These are phyloP conservation scores for Candida qinlingensis DNA, from an alignment of 805 yeast species.

Conservation along the genomic window DNA sequence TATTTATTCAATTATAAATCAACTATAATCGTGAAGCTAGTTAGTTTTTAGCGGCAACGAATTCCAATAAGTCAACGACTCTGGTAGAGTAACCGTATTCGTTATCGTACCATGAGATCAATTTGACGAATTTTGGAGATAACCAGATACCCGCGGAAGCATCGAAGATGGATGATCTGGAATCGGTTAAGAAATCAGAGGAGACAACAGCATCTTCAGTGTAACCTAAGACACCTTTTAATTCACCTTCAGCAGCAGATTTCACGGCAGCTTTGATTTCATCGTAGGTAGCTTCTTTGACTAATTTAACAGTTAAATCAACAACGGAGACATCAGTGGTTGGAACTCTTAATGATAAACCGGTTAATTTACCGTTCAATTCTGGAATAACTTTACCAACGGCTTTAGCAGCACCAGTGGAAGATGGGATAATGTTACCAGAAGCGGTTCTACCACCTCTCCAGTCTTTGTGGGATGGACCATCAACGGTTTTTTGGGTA, in stretches of 20 bases:
- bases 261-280: conserved; percentile 57
- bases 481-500: conserved; percentile 70
- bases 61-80: conserved; percentile 66
- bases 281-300: conserved; percentile 53
- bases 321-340: conserved; percentile 70
- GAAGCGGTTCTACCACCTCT: conserved; percentile 79
- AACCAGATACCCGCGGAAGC: conserved; percentile 66
- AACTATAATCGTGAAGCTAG: background rate
- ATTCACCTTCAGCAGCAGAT: conserved; percentile 52
- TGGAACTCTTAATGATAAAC: conserved; percentile 72
- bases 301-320: conserved; percentile 62
- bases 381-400: conserved; percentile 71
- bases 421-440: conserved; percentile 69
- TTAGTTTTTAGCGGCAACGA: conserved; percentile 38
- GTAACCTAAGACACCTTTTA: conserved; percentile 63
- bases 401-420: conserved; percentile 76
- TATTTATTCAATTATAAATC: background rate
- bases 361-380: conserved; percentile 67
- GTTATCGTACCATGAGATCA: conserved; percentile 71
- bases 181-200: conserved; percentile 59
- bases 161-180: conserved; percentile 62
- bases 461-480: conserved; percentile 78
- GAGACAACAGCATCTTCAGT: conserved; percentile 70
- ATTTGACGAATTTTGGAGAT: conserved; percentile 65
- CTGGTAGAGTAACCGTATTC: conserved; percentile 74